Base-by-base conservation (phyloP, 2,329 filamentous ascomycete species). In the Taxawa tesnikishii region DNA sequence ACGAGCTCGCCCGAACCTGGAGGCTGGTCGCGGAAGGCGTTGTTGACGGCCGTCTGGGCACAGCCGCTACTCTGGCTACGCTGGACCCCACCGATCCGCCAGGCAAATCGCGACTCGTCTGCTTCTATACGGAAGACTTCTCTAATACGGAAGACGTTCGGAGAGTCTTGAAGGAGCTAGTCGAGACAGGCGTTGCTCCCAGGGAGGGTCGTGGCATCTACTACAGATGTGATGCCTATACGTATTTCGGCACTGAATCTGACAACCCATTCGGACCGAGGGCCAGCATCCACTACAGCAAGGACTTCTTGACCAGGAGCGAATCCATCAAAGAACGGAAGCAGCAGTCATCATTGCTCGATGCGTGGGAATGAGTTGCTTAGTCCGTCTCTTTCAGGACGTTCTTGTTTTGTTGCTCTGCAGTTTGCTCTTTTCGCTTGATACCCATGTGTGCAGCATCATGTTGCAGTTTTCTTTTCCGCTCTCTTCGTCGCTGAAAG, bases 81-180 rank as follows among this genome's bases (percentile, higher is more conserved):
- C 59, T 63, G 28, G 52, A 67, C 7, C 33, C 43, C 4, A 10
- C 28, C 0, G 32, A 42, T 12, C 46, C 56, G 15, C 63, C 55
- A 26, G 55, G 59, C 13, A 26, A 31, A 13, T 15, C 14, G 13
- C 34, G 30, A n/a, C 55, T 90, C 26, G 73, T 92, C 15, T 87
- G 80, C 42, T 62, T 92, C 6, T 92, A 92, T 53, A 92, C 83
- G 4, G 60, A 63, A 26, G 74, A 93, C 51, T 90, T 85, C 48
- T 60, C 60, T 16, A 75, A 92, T 48, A 64, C 59, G 31, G 59
- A 65, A 4, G 83, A 92, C 48, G 69, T 92, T 5, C 65, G 63
- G 16, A 67, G 79, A 26, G 79, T 92, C 4, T 58, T 88, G 24
- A 49, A 62, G 36, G 34, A 32, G 7, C 19, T 36, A 9, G 66